Evolutionary conservation across 352 stramenopile genomes (phyloP).

Genomic region (Phytophthora sansomeana): DNA sequence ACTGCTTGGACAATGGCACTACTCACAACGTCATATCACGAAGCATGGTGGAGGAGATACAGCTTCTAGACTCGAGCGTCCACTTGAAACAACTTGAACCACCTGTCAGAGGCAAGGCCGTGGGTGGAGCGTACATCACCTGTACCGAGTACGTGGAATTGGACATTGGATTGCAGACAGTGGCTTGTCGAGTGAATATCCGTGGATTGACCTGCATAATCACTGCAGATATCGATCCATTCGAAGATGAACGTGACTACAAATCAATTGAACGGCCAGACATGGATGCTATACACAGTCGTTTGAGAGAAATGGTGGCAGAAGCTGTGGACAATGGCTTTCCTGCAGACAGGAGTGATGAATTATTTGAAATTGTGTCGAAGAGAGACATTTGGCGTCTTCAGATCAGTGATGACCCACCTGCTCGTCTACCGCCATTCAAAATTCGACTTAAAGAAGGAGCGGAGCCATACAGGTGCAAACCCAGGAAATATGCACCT

Average conservation of each 20-base stretch:
- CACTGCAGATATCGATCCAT: conserved; percentile 2
- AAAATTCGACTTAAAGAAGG: conserved; percentile 3
- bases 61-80: too few relatives aligned
- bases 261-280: neutral
- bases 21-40: conserved; percentile 9
- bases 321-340: conserved; percentile 8
- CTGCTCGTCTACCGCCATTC: neutral
- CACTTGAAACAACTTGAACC: too few relatives aligned
- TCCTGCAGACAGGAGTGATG: neutral
- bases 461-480: conserved; percentile 7
- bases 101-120: neutral
- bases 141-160: too few relatives aligned
- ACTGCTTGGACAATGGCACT: conserved; percentile 6
- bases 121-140: too few relatives aligned
- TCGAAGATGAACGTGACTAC: conserved; percentile 10
- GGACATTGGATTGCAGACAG: too few relatives aligned
- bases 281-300: neutral
- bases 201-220: too few relatives aligned
- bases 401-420: neutral
- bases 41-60: neutral
- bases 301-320: neutral
- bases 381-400: conserved; percentile 11
- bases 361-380: neutral
- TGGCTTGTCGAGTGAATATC: too few relatives aligned
- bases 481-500: conserved; percentile 10